Evolutionary conservation across 257 asterid genomes (phyloP).

Genomic region (Mitragyna speciosa): DNA sequence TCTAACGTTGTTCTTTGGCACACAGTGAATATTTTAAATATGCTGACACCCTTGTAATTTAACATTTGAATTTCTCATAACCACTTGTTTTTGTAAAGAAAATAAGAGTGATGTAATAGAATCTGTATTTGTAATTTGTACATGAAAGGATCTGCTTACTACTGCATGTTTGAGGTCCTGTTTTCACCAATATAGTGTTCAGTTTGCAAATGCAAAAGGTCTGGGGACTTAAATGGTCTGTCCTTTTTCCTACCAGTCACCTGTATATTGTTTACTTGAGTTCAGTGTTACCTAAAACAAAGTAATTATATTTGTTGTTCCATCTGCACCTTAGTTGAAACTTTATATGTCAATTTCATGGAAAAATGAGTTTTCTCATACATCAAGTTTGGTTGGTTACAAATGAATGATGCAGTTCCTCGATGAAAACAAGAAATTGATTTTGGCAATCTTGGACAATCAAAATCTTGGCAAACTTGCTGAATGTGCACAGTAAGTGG

Average conservation of each 20-base stretch:
- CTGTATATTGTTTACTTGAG: background rate
- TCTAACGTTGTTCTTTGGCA: background rate
- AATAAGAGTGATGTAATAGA: background rate
- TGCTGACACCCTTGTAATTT: background rate
- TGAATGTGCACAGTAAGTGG: conserved; percentile 90
- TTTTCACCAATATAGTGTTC: background rate
- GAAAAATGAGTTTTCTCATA: background rate
- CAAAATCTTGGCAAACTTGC: conserved; percentile 96
- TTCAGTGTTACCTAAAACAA: background rate
- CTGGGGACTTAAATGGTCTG: background rate
- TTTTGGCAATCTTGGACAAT: conserved; percentile 88
- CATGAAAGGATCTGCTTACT: background rate
- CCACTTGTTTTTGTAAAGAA: background rate
- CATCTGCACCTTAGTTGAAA: background rate
- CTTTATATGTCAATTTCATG: background rate
- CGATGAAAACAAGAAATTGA: conserved; percentile 92
- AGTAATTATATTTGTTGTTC: background rate
- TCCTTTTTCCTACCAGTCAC: background rate
- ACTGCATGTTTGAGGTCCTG: background rate
- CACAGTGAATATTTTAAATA: background rate
- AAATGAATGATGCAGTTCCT: conserved; percentile 61
- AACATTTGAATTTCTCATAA: background rate
- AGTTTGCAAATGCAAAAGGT: background rate
- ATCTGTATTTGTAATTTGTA: background rate
- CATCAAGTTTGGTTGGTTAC: background rate